Evolutionary conservation across 768 basidiomycete species (phyloP), one percentile per base, ranked within the genome.

Genomic region (Boletus rufocinnamomeus): DNA sequence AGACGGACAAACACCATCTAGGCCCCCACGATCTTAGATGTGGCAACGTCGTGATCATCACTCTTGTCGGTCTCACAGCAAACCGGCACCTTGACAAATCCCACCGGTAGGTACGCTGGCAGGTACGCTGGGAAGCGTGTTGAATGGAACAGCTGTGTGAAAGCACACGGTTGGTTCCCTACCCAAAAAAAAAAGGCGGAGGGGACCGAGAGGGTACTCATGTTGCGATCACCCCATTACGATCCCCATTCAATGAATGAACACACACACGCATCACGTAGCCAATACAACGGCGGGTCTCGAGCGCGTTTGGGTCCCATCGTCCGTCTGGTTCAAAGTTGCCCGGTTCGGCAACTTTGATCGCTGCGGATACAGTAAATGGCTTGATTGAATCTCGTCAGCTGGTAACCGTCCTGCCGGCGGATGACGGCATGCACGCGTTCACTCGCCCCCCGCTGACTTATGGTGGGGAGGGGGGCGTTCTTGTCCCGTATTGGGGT

Each of bases 321-420:
- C 27, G 28, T 63, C 30, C 38, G 11, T 50, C 54, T 40, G 53
- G 63, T 50, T n/a, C 63, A 41, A 35, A 61, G 8, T 65, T 61
- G 32, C 63, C 63, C 6, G 0, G 37, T 52, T 45, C 7, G 54
- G 57, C 21, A 47, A 48, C 35, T 41, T 30, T 19, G 34, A 21
- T 32, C 2, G 34, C 19, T 25, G 30, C n/a, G 27, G 41, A 16
- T 51, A 27, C 50, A 27, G 44, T 43, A 60, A 60, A 64, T 48
- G 61, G 19, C 2, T 35, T 47, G 60, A 61, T 62, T 35, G 19
- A 9, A 54, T 54, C 17, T 30, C 53, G 43, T 25, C 28, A 35
- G 17, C 46, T 50, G 60, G 45, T 21, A 6, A 16, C 40, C 30
- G 28, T n/a, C 30, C 28, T 46, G 48, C 41, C 34, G 32, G 16